These are phyloP conservation scores for Macrotyloma uniflorum DNA, from an alignment of 306 rosid species.

Conservation along the genomic window DNA sequence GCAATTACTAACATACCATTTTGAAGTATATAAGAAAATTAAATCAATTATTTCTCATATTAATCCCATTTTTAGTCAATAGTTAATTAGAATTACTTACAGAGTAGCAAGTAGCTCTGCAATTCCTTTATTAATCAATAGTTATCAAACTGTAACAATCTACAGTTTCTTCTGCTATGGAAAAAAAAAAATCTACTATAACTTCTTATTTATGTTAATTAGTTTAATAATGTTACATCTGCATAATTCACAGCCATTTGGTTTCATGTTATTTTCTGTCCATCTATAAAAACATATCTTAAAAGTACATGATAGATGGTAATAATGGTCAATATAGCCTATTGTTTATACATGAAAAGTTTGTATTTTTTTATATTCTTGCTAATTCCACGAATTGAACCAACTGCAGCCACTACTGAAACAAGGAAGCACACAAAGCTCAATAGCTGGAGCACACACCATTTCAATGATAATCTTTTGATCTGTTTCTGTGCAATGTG, in stretches of 20 bases:
- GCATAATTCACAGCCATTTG: neutral
- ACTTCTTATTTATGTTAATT: neutral
- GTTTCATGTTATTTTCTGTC: neutral
- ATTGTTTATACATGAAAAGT: slow-evolving; percentile 54
- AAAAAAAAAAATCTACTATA: too few species aligned
- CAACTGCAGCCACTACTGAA: slow-evolving; percentile 47
- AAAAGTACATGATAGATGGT: neutral
- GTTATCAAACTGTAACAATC: neutral
- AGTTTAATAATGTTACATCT: neutral
- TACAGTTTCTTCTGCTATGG: too few species aligned
- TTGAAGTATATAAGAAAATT: too few species aligned
- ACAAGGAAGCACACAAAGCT: slow-evolving; percentile 54
- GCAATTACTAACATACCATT: too few species aligned
- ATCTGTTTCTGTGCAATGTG: slow-evolving; percentile 54
- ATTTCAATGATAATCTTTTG: slow-evolving; percentile 33
- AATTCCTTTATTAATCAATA: too few species aligned
- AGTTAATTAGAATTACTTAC: too few species aligned
- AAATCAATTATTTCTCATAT: too few species aligned
- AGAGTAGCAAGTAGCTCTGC: too few species aligned
- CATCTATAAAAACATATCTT: neutral
- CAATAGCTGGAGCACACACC: slow-evolving; percentile 57
- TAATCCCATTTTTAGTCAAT: too few species aligned
- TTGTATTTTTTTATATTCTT: slow-evolving; percentile 50
- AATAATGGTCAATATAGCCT: neutral
- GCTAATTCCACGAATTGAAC: slow-evolving; percentile 52